phyloP scores from a whole-genome alignment of 352 stramenopile species.

The Peronospora farinosa region DNA sequence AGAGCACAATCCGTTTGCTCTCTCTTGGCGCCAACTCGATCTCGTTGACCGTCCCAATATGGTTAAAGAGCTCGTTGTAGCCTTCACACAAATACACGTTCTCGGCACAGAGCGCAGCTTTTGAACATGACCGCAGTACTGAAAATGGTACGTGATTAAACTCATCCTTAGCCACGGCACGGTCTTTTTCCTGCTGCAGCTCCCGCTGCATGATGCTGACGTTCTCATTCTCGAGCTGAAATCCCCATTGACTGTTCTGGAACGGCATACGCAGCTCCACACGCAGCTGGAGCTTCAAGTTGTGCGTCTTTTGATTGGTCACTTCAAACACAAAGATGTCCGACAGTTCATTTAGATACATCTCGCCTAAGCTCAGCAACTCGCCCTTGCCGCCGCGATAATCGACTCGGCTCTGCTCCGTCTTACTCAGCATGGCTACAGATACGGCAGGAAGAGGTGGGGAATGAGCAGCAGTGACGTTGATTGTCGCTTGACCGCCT shows the following conservation, averaged over 20 bases:
- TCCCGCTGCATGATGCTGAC: conserved; percentile 48
- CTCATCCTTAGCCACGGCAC: conserved; percentile 34
- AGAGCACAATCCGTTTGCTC: conserved; percentile 67
- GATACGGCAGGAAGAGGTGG: conserved; percentile 30
- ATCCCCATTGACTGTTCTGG: conserved; percentile 63
- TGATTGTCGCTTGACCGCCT: conserved; percentile 1
- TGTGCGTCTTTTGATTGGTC: conserved; percentile 48
- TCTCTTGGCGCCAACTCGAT: conserved; percentile 59
- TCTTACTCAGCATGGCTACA: conserved; percentile 63
- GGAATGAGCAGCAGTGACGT: neutral
- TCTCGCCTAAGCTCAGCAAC: conserved; percentile 60
- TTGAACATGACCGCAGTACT: conserved; percentile 61
- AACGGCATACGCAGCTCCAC: conserved; percentile 80
- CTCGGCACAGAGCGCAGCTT: conserved; percentile 58
- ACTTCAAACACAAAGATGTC: conserved; percentile 81
- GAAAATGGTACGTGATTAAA: conserved; percentile 75
- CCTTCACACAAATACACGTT: conserved; percentile 80
- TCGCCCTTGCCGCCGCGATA: conserved; percentile 49
- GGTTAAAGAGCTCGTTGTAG: conserved; percentile 88
- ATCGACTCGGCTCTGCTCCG: conserved; percentile 41
- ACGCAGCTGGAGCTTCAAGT: conserved; percentile 56
- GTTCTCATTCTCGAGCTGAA: conserved; percentile 88
- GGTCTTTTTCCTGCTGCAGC: conserved; percentile 29
- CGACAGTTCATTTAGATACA: conserved; percentile 85
- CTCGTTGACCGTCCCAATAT: conserved; percentile 64